phyloP scores from a whole-genome alignment of 306 rosid species.

The Quercus variabilis region DNA sequence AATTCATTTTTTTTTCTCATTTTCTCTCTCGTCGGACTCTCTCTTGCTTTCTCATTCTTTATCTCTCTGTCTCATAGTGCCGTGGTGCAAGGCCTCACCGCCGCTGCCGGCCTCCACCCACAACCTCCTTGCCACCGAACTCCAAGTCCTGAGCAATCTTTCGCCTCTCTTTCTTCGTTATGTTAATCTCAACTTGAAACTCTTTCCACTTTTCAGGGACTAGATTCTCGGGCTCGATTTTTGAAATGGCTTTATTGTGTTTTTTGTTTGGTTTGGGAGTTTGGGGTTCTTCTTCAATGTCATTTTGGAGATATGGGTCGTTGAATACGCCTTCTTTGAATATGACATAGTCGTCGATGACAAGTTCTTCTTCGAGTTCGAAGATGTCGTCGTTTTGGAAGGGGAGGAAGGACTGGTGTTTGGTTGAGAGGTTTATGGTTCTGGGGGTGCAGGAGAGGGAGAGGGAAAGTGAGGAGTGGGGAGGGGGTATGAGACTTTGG shows the following conservation, averaged over 20 bases:
- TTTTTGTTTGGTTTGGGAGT: not conserved
- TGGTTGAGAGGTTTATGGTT: slow-evolving; percentile 29
- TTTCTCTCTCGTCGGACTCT: too few relatives aligned
- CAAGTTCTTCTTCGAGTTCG: slow-evolving; percentile 41
- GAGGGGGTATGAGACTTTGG: not conserved
- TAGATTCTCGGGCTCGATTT: slow-evolving; percentile 42
- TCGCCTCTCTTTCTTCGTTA: slow-evolving; percentile 79
- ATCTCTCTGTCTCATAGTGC: too few relatives aligned
- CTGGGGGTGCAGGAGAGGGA: slow-evolving; percentile 1
- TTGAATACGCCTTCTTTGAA: slow-evolving; percentile 83
- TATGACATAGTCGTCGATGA: slow-evolving; percentile 80
- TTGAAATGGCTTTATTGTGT: slow-evolving; percentile 3
- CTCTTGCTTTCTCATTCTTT: too few relatives aligned
- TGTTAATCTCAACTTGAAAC: slow-evolving; percentile 71
- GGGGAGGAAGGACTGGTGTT: slow-evolving; percentile 25
- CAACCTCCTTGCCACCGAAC: slow-evolving; percentile 43
- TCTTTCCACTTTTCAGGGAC: slow-evolving; percentile 81
- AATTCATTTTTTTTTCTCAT: too few relatives aligned
- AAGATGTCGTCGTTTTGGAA: slow-evolving; percentile 6
- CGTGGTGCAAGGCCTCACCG: too few relatives aligned
- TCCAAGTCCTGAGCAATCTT: slow-evolving; percentile 73
- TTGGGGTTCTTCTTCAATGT: not conserved
- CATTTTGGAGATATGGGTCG: slow-evolving; percentile 41
- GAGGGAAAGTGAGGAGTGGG: slow-evolving; percentile 8
- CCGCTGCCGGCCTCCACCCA: too few relatives aligned